Percentiles rank a stretch among this genome's conserved stretches.
Evolutionary conservation across 257 asterid genomes (phyloP).

Genomic region (Solanum pennellii): DNA sequence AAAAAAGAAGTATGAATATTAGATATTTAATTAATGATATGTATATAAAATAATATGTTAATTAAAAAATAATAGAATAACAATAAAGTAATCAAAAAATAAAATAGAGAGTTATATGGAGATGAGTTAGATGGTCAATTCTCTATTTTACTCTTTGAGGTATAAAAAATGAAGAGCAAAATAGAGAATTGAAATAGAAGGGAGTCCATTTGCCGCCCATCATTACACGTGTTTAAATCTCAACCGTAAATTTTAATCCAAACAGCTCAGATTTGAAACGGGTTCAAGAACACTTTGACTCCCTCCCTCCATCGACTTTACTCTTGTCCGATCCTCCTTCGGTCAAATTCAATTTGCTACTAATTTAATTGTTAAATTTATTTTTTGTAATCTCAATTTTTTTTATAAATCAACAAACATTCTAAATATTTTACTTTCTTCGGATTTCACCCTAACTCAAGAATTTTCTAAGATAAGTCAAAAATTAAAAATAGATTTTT

Average conservation of each 20-base stretch:
- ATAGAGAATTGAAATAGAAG: not conserved
- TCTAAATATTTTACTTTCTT: not conserved
- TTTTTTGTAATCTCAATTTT: not conserved
- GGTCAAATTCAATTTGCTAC: not conserved
- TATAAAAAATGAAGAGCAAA: too few species aligned
- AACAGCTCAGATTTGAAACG: slow-evolving; percentile 1
- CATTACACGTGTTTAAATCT: not conserved
- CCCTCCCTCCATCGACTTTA: not conserved
- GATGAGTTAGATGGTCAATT: too few species aligned
- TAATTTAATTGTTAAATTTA: not conserved
- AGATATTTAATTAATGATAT: too few species aligned
- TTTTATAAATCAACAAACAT: not conserved
- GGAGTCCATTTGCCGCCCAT: slow-evolving; percentile 1
- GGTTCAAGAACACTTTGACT: not conserved
- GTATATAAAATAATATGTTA: too few species aligned
- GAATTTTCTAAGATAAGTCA: too few species aligned
- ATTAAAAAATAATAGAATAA: too few species aligned
- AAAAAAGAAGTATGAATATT: too few species aligned
- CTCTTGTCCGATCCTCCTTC: not conserved
- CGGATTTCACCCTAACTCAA: too few species aligned
- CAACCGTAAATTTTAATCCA: not conserved
- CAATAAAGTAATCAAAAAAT: too few species aligned
- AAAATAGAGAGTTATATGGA: too few species aligned
- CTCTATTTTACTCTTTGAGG: too few species aligned
- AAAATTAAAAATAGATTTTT: too few species aligned